Percentiles rank a stretch among this genome's conserved stretches.
Conservation (phyloP, 371 early-diverging fungal species). For the Mortierella sp. region DNA sequence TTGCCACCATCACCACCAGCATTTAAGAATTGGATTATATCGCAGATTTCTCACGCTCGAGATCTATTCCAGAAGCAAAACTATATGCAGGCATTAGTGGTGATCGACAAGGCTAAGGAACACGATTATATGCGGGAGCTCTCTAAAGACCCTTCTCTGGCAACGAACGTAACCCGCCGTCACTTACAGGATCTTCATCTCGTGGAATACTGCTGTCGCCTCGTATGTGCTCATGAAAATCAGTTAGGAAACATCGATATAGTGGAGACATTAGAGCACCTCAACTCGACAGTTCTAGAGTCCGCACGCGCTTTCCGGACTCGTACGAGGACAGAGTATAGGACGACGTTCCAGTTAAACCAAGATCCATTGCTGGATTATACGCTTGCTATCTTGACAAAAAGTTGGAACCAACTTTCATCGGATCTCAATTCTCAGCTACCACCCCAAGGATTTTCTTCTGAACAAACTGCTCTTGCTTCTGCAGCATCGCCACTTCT, state of each 20-base stretch:
- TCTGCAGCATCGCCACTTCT: constrained; percentile 25
- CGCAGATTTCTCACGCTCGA: constrained; percentile 25
- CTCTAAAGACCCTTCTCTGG: not conserved
- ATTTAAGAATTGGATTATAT: constrained; percentile 33
- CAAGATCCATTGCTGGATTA: constrained; percentile 41
- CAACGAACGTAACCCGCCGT: constrained; percentile 10
- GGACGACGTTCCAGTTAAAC: constrained; percentile 18
- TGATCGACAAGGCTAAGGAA: constrained; percentile 31
- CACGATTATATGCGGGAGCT: constrained; percentile 36
- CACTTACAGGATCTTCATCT: constrained; percentile 38
- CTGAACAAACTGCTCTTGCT: constrained; percentile 30
- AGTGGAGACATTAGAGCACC: constrained; percentile 15
- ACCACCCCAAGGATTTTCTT: not conserved
- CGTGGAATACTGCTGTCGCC: constrained; percentile 41
- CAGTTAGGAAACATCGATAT: constrained; percentile 19
- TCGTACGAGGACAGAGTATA: constrained; percentile 1
- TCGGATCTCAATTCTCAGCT: not conserved
- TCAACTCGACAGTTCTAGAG: constrained; percentile 25
- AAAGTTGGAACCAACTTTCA: constrained; percentile 20
- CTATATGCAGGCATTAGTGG: constrained; percentile 35
- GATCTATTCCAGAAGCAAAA: constrained; percentile 36
- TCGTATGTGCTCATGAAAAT: constrained; percentile 23
- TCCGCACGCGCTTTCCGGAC: constrained; percentile 7
- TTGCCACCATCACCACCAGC: constrained; percentile 5
- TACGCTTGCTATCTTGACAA: constrained; percentile 30